A percentile compares a stretch with the other conserved stretches of the same genome.
phyloP scores from a whole-genome alignment of 2,329 filamentous ascomycete genomes.

The Aspergillus hortae region DNA sequence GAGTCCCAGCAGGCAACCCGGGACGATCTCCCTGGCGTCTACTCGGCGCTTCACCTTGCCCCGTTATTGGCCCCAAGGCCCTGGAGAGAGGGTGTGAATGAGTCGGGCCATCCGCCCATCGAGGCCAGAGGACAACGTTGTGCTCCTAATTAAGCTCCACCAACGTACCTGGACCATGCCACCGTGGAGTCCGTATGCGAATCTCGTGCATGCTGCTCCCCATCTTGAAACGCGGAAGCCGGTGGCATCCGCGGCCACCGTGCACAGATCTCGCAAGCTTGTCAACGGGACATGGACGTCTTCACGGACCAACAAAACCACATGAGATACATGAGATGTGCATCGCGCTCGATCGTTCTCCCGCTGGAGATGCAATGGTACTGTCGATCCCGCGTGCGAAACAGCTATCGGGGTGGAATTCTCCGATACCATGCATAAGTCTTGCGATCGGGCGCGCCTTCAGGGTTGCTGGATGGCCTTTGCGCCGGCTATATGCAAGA shows the following conservation, averaged over 20 bases:
- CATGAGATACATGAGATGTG: neutral
- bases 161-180: no score
- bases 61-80: no score
- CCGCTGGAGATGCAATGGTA: conserved; percentile 1
- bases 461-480: neutral
- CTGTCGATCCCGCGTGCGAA: conserved; percentile 6
- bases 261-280: neutral
- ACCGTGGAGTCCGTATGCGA: no score
- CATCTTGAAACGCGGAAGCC: neutral
- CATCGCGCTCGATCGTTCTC: neutral
- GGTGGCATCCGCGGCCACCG: neutral
- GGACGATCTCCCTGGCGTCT: no score
- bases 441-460: neutral
- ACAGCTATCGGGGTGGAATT: neutral
- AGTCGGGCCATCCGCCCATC: no score
- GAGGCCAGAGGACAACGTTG: no score
- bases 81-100: no score
- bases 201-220: neutral
- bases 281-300: neutral
- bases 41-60: no score
- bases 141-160: no score
- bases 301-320: neutral
- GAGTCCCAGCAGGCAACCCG: no score
- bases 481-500: neutral
- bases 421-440: neutral